Percentiles rank a stretch among this genome's conserved stretches.
Conservation (phyloP, 352 stramenopile species). For the Phytopythium litorale region DNA sequence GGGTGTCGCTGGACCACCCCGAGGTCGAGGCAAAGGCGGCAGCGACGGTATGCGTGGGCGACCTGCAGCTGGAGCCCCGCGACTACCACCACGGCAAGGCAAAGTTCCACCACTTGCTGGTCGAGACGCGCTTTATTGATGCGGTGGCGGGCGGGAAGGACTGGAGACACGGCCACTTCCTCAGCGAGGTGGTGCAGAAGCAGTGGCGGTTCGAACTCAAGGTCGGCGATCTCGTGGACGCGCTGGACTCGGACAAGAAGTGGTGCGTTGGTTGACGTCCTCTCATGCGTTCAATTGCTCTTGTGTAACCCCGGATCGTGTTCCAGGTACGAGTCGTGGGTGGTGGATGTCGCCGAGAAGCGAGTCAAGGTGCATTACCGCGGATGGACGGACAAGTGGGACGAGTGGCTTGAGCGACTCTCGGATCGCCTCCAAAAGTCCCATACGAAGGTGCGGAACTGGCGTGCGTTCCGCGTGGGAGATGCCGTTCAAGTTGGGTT, state of each 20-base stretch:
- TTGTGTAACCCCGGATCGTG: background rate
- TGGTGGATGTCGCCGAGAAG: conserved; percentile 33
- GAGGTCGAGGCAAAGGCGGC: conserved; percentile 3
- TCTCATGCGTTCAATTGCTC: background rate
- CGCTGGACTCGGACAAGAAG: conserved; percentile 69
- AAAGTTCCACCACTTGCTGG: conserved; percentile 57
- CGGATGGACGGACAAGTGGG: conserved; percentile 95
- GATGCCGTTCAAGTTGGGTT: conserved; percentile 54
- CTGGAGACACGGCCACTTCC: conserved; percentile 56
- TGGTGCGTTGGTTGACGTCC: conserved; percentile 29
- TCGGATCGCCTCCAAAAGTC: conserved; percentile 90
- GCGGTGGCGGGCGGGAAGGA: conserved; percentile 14
- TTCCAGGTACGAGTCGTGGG: conserved; percentile 56
- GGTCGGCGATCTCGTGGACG: conserved; percentile 60
- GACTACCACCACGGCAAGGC: conserved; percentile 54
- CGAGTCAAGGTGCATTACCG: conserved; percentile 94
- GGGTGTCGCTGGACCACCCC: conserved; percentile 34
- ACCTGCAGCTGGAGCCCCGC: conserved; percentile 52
- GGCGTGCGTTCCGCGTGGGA: conserved; percentile 54
- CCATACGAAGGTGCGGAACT: conserved; percentile 78
- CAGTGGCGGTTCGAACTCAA: conserved; percentile 60
- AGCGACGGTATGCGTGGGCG: conserved; percentile 15
- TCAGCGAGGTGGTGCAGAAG: conserved; percentile 54
- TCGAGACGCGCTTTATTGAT: conserved; percentile 41
- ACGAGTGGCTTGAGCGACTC: conserved; percentile 93